A percentile compares a stretch with the other conserved stretches of the same genome.
These are phyloP conservation scores for Botrytis cinerea DNA, from an alignment of 2,329 filamentous ascomycete genomes.

Conservation along the genomic window DNA sequence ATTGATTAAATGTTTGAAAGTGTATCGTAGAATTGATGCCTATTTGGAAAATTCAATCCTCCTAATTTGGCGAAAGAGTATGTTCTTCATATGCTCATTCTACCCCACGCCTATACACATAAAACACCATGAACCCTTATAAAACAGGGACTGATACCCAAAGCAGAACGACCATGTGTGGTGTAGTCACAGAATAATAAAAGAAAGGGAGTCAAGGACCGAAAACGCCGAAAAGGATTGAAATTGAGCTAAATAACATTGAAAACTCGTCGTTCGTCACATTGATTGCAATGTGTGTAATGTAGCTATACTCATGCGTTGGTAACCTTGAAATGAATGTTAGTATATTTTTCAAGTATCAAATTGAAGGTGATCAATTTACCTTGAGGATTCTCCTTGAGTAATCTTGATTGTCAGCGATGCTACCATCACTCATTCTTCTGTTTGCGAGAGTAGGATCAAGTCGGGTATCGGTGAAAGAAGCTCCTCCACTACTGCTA, in stretches of 20 bases:
- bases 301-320: slow-evolving; percentile 52
- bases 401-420: slow-evolving; percentile 96
- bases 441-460: slow-evolving; percentile 79
- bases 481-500: slow-evolving; percentile 54
- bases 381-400: slow-evolving; percentile 95
- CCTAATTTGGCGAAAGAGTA: slow-evolving; percentile 32
- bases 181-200: slow-evolving; percentile 27
- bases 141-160: slow-evolving; percentile 31
- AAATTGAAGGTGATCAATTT: slow-evolving; percentile 43
- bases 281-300: slow-evolving; percentile 22
- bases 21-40: slow-evolving; percentile 35
- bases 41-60: slow-evolving; percentile 29
- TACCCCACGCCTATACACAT: slow-evolving; percentile 42
- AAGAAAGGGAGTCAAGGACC: slow-evolving; percentile 31
- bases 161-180: slow-evolving; percentile 33
- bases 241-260: slow-evolving; percentile 38
- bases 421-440: slow-evolving; percentile 90
- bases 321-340: slow-evolving; percentile 52
- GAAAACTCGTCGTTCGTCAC: slow-evolving; percentile 46
- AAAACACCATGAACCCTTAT: slow-evolving; percentile 37
- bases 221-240: slow-evolving; percentile 38
- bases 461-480: slow-evolving; percentile 79
- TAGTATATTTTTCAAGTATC: slow-evolving; percentile 20
- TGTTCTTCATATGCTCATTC: slow-evolving; percentile 36
- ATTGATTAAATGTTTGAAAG: slow-evolving; percentile 25